Evolutionary conservation across 495 filamentous ascomycete species (phyloP), one percentile per base, ranked within the genome.

Genomic region (Bathelium albidoporum): DNA sequence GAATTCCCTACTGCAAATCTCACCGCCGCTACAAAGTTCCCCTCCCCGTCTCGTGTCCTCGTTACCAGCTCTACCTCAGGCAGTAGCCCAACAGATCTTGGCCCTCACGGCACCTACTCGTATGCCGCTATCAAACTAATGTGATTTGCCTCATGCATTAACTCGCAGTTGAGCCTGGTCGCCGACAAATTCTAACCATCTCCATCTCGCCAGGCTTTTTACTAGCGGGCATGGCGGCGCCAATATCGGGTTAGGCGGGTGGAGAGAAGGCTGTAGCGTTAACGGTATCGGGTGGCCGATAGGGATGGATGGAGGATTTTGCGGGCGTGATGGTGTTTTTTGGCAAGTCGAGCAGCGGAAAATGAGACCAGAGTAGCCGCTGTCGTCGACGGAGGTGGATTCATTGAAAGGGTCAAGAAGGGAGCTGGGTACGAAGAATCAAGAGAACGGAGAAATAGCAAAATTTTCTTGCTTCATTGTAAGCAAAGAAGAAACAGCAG

Each of bases 251-350:
- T 10, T 28, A 11, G 1, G 5, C 5, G 16, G 59, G 24, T 14
- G 24, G 59, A 24, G 59, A 31, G 22, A 32, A 31, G 59, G 24
- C 14, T 10, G 12, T 61, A 4, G 24, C 18, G 32, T 5, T 4
- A 24, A 61, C 7, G 22, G 14, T 20, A 14, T 32, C 59, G 18
- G 28, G 20, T 31, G 59, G 59, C 9, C 7, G 59, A 26, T 44
- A 14, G 59, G 59, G 59, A 11, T 16, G 36, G 24, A 14, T 11
- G 11, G 59, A 61, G 59, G 59, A 61, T 26, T 61, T 61, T 45
- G 36, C 29, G 5, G 59, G 59, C n/a, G 16, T 24, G 29, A 32
- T 61, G 36, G 59, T 61, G 29, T 61, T 18, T 20, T 61, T 61
- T n/a, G 36, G 59, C 59, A 32, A 61, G 59, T 24, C 7, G 36